These are phyloP conservation scores for Nakaseomyces glabratus DNA, from an alignment of 1,139 yeast genomes.

Conservation along the genomic window DNA sequence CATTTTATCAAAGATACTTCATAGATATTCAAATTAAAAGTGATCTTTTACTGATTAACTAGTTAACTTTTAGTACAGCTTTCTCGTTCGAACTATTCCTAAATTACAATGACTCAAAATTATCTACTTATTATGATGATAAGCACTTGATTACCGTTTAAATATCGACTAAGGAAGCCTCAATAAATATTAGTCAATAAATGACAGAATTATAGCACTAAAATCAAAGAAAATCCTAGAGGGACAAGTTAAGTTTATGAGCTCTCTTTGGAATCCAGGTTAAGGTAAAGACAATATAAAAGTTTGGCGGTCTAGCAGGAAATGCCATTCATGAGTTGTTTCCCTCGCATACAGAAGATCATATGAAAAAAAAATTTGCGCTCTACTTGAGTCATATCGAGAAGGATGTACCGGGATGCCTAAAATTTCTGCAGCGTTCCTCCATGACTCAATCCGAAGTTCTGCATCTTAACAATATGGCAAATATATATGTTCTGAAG, in stretches of 20 bases:
- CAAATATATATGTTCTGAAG: neutral
- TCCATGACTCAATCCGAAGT: neutral
- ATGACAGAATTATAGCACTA: slow-evolving; percentile 6
- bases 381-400: neutral
- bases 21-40: too few relatives aligned
- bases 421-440: neutral
- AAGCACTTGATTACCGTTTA: slow-evolving; percentile 8
- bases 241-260: slow-evolving; percentile 11
- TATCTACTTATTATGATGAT: neutral
- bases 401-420: neutral
- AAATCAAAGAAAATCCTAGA: slow-evolving; percentile 7
- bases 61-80: too few relatives aligned
- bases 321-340: neutral
- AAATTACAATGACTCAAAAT: too few relatives aligned
- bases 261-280: slow-evolving; percentile 13
- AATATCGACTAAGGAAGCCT: slow-evolving; percentile 19
- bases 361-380: neutral
- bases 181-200: slow-evolving; percentile 17
- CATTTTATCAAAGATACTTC: too few relatives aligned
- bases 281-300: slow-evolving; percentile 10
- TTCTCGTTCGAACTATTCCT: too few relatives aligned
- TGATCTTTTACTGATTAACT: too few relatives aligned
- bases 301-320: neutral
- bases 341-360: neutral
- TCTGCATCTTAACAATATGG: neutral